These are phyloP conservation scores for Elaeagnus macrophylla DNA, from an alignment of 306 rosid species.

Conservation along the genomic window DNA sequence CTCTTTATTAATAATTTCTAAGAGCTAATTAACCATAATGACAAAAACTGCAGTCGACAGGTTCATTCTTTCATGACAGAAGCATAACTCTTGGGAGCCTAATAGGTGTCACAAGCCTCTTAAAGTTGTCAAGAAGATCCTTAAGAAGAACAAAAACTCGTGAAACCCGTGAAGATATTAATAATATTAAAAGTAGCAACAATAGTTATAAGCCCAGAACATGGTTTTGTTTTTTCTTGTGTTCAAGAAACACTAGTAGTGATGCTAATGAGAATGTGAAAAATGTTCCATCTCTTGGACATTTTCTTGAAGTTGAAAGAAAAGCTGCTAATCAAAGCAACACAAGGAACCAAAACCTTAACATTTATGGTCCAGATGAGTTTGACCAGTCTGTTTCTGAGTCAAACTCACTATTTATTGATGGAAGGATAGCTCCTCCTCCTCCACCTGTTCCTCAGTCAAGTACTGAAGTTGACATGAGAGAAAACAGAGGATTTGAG, in stretches of 20 bases:
- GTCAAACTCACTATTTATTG: too few relatives aligned
- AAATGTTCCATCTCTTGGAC: conserved; percentile 34
- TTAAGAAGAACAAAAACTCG: conserved; percentile 23
- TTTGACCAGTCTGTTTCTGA: neutral
- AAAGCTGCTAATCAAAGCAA: conserved; percentile 32
- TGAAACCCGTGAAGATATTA: conserved; percentile 18
- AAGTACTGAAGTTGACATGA: too few relatives aligned
- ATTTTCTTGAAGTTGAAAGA: conserved; percentile 49
- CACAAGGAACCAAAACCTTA: conserved; percentile 18
- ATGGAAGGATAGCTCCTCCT: too few relatives aligned
- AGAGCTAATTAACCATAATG: too few relatives aligned
- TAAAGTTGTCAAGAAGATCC: conserved; percentile 59
- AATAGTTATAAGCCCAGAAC: conserved; percentile 18
- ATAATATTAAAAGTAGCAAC: conserved; percentile 8
- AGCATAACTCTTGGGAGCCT: conserved; percentile 76
- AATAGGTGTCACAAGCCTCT: conserved; percentile 51
- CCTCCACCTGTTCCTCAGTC: too few relatives aligned
- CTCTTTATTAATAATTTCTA: too few relatives aligned
- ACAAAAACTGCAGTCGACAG: conserved; percentile 44
- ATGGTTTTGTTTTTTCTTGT: conserved; percentile 29
- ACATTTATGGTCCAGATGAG: conserved; percentile 32
- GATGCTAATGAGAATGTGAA: conserved; percentile 23
- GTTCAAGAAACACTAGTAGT: conserved; percentile 21
- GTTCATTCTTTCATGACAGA: conserved; percentile 62
- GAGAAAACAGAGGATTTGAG: too few relatives aligned